Percentiles rank a stretch among this genome's conserved stretches.
Conservation (phyloP, 2,329 filamentous ascomycete genomes). For the Chalaropsis ovoidea region DNA sequence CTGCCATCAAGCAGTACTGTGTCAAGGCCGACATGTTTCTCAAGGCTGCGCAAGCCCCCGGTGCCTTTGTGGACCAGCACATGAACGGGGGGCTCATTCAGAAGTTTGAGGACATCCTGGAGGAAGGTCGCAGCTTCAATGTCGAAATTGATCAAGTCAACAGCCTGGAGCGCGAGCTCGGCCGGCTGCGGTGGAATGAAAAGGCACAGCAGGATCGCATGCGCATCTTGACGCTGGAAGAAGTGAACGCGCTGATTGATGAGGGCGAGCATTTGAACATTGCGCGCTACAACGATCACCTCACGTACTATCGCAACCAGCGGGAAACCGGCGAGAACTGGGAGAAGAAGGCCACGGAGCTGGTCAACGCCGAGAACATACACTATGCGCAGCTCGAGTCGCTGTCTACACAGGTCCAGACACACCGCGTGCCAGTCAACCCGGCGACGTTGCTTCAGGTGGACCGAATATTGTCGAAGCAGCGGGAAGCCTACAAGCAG, state of each 20-base stretch:
- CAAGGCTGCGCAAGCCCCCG: slow-evolving; percentile 34
- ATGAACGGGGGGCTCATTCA: slow-evolving; percentile 53
- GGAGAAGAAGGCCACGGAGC: slow-evolving; percentile 85
- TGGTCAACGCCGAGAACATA: slow-evolving; percentile 82
- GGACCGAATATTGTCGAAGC: slow-evolving; percentile 88
- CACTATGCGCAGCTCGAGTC: slow-evolving; percentile 94
- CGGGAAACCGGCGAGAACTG: slow-evolving; percentile 68
- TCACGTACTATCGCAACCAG: slow-evolving; percentile 66
- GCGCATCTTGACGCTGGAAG: slow-evolving; percentile 59
- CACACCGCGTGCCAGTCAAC: slow-evolving; percentile 64
- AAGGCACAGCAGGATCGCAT: slow-evolving; percentile 57
- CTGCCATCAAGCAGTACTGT: slow-evolving; percentile 77
- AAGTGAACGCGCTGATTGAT: slow-evolving; percentile 68
- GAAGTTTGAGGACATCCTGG: slow-evolving; percentile 82
- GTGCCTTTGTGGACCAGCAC: slow-evolving; percentile 30
- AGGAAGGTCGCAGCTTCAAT: slow-evolving; percentile 79
- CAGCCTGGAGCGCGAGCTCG: slow-evolving; percentile 64
- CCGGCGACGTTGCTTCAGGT: slow-evolving; percentile 69
- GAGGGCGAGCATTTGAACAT: slow-evolving; percentile 70
- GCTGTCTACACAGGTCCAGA: slow-evolving; percentile 68
- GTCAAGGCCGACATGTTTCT: slow-evolving; percentile 61
- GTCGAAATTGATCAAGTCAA: slow-evolving; percentile 86
- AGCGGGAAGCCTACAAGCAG: slow-evolving; percentile 83
- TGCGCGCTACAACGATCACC: slow-evolving; percentile 66
- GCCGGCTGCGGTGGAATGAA: slow-evolving; percentile 81